Conservation (phyloP, 75 land plant species). For the Picea glauca region DNA sequence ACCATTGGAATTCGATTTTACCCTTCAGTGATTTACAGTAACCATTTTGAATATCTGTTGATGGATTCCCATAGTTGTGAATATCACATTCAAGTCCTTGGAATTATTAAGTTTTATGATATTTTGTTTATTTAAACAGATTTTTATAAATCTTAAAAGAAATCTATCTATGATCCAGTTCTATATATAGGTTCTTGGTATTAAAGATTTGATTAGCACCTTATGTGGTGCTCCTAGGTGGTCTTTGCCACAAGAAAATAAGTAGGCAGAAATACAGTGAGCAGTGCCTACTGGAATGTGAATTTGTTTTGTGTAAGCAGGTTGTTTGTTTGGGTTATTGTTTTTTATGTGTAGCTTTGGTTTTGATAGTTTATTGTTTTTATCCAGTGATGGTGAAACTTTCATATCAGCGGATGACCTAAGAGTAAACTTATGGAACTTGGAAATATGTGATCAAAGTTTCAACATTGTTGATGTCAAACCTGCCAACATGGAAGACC, state of each 20-base stretch:
- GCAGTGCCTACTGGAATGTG: background rate
- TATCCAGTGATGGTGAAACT: slow-evolving; percentile 94
- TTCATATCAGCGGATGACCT: slow-evolving; percentile 94
- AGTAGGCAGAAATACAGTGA: background rate
- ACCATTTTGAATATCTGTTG: background rate
- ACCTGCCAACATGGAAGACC: slow-evolving; percentile 93
- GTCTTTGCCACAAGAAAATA: background rate
- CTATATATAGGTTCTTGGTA: background rate
- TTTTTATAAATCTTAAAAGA: background rate
- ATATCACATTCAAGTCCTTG: background rate
- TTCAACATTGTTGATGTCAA: slow-evolving; percentile 95
- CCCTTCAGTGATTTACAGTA: too few species aligned
- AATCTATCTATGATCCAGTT: background rate
- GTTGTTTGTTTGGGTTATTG: background rate
- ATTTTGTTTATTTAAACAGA: background rate
- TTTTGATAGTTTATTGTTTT: background rate
- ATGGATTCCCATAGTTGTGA: background rate
- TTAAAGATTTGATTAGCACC: background rate
- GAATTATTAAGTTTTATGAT: background rate
- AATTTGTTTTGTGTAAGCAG: background rate
- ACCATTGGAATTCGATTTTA: too few species aligned
- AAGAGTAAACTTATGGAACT: slow-evolving; percentile 89
- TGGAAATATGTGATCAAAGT: slow-evolving; percentile 89
- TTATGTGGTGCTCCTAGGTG: background rate
- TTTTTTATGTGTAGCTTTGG: background rate